Conservation (phyloP, 805 yeast genomes). For the Pachysolen tannophilus region DNA sequence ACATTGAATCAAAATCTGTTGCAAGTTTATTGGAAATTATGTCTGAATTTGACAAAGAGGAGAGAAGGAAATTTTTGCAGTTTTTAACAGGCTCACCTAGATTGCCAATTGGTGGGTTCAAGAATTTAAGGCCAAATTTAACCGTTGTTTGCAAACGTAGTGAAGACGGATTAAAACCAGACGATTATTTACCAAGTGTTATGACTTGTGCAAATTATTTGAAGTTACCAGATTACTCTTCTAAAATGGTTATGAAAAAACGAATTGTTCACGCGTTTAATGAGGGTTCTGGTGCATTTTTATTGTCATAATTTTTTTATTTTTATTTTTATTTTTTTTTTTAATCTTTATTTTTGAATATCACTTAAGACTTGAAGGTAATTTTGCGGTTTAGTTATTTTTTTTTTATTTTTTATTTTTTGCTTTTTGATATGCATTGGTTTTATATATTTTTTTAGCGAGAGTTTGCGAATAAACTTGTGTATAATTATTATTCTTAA, state of each 20-base stretch:
- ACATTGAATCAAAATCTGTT: slow-evolving; percentile 58
- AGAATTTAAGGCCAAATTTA: slow-evolving; percentile 67
- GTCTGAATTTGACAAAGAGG: slow-evolving; percentile 40
- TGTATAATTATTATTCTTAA: too few relatives aligned
- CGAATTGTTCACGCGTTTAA: slow-evolving; percentile 62
- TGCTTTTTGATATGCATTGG: too few relatives aligned
- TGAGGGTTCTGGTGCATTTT: slow-evolving; percentile 86
- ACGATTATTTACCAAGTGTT: slow-evolving; percentile 88
- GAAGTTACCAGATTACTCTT: slow-evolving; percentile 78
- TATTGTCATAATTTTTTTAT: slow-evolving; percentile 44
- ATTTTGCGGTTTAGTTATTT: too few relatives aligned
- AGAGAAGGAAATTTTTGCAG: slow-evolving; percentile 70
- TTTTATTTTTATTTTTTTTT: too few relatives aligned
- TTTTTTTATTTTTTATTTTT: too few relatives aligned
- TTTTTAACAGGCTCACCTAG: slow-evolving; percentile 92
- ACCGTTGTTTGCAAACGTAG: slow-evolving; percentile 81
- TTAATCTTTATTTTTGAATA: too few relatives aligned
- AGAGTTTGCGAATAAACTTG: too few relatives aligned
- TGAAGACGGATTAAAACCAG: slow-evolving; percentile 62
- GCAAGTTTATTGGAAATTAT: slow-evolving; percentile 54
- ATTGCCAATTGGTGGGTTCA: slow-evolving; percentile 90
- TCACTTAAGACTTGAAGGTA: too few relatives aligned
- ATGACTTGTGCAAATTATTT: slow-evolving; percentile 97
- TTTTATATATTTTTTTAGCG: too few relatives aligned
- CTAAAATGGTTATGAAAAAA: slow-evolving; percentile 47